Evolutionary conservation across 1,284 basidiomycete genomes (phyloP), one percentile per base, ranked within the genome.

Genomic region (Apiotrichum sp.): DNA sequence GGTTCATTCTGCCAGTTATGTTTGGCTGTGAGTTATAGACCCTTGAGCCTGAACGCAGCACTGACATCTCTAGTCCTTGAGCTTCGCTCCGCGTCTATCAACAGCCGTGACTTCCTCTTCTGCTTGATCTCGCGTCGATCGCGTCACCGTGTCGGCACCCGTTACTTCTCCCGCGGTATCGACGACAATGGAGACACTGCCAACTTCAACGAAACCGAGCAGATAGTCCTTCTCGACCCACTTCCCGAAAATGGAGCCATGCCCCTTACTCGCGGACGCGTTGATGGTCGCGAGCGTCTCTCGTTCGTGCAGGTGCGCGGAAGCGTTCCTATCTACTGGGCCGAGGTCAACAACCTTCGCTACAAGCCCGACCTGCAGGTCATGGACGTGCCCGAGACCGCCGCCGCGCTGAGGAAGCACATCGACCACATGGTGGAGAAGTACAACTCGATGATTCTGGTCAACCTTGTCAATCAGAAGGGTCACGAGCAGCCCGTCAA

Each of bases 321-420:
- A 8, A 93, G 89, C 64, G 86, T 95, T 9, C 96, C 96, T 2
- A 77, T 98, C 16, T 98, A 87, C 74, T 98, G 96, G 96, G 90
- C 91, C 3, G 95, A 99, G 76, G 80, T 99, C 69, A 98, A 95
- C 77, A 98, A 92, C 48, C 73, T 99, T 61, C 83, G 93, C 62
- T 98, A 98, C 77, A 96, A 93, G 74, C 96, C 96, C 7, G 96
- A 98, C 75, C 78, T 99, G 56, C 89, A 93, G 76, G 83, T 98
- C 62, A 98, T 98, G 92, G 92, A 97, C 55, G 76, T 89, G 41
- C 84, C 86, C 52, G 85, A 90, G 63, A 89, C 92, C 35, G 88
- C 88, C 46, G 80, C 85, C 57, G 86, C 86, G 0, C 83, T 90
- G 71, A 81, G 81, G 38, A 79, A 79, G 44, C 96, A 98, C 77